These are phyloP conservation scores for Coemansia sp. DNA, from an alignment of 371 early-diverging fungal genomes.

Conservation along the genomic window DNA sequence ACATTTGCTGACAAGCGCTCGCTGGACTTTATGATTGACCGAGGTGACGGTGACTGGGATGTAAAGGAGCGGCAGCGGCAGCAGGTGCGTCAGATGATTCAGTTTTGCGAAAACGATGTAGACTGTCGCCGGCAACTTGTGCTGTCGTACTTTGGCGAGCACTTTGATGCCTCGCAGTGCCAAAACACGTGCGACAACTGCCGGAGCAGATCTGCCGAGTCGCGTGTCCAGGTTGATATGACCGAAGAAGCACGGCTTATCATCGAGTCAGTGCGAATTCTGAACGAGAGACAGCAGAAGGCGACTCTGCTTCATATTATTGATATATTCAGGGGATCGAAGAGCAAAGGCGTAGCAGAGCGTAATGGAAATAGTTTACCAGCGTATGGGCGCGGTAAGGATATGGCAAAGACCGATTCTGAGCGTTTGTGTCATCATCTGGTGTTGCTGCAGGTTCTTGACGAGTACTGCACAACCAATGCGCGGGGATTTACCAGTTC, in stretches of 20 bases:
- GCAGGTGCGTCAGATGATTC: slow-evolving; percentile 87
- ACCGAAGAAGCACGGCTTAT: slow-evolving; percentile 61
- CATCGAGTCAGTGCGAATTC: slow-evolving; percentile 54
- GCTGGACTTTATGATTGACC: slow-evolving; percentile 77
- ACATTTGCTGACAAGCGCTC: slow-evolving; percentile 74
- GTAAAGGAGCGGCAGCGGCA: slow-evolving; percentile 85
- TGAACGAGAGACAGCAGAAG: slow-evolving; percentile 37
- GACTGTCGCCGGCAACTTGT: slow-evolving; percentile 95
- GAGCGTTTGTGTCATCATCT: slow-evolving; percentile 70
- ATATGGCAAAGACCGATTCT: slow-evolving; percentile 56
- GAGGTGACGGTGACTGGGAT: slow-evolving; percentile 77
- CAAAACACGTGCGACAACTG: slow-evolving; percentile 95
- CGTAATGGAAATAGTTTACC: slow-evolving; percentile 52
- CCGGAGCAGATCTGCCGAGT: slow-evolving; percentile 32
- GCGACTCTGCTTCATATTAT: slow-evolving; percentile 74
- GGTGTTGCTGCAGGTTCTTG: slow-evolving; percentile 59
- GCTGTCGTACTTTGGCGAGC: slow-evolving; percentile 94
- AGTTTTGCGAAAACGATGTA: slow-evolving; percentile 90
- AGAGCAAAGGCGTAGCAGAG: slow-evolving; percentile 57
- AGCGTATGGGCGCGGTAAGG: slow-evolving; percentile 66
- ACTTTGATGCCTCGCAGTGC: slow-evolving; percentile 71
- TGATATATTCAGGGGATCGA: slow-evolving; percentile 80
- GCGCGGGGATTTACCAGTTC: slow-evolving; percentile 54
- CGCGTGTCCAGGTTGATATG: slow-evolving; percentile 51
- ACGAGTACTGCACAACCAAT: slow-evolving; percentile 59